Evolutionary conservation across 2,329 filamentous ascomycete species (phyloP).

Genomic region (Apiospora sp.): DNA sequence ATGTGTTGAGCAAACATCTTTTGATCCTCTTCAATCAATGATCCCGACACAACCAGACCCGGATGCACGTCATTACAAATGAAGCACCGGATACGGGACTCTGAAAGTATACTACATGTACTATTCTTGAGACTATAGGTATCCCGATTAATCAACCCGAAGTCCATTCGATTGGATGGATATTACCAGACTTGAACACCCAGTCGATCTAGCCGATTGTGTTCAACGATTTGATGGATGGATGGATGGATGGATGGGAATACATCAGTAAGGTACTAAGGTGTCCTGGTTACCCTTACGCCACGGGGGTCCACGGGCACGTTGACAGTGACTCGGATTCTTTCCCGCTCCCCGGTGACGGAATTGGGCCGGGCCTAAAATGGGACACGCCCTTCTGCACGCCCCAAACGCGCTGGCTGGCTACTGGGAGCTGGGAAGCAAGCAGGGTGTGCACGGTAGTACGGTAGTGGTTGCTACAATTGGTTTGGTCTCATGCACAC

Average conservation of each 20-base stretch:
- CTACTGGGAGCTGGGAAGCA: neutral
- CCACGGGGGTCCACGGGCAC: neutral
- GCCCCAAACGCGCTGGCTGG: slow-evolving; percentile 11
- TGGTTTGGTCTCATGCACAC: slow-evolving; percentile 1
- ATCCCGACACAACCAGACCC: too few species aligned
- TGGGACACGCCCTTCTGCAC: slow-evolving; percentile 1
- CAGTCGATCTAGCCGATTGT: neutral
- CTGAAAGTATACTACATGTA: neutral
- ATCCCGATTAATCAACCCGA: neutral
- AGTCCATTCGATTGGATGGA: neutral
- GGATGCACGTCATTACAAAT: neutral
- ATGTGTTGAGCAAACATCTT: neutral
- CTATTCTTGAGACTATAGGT: neutral
- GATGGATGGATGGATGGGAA: neutral
- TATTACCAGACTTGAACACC: neutral
- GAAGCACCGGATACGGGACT: neutral
- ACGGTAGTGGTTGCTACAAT: slow-evolving; percentile 1
- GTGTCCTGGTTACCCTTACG: neutral
- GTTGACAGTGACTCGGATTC: slow-evolving; percentile 10
- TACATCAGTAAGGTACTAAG: neutral
- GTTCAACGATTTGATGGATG: neutral
- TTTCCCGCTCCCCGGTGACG: slow-evolving; percentile 14
- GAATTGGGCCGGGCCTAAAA: neutral
- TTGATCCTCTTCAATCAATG: neutral
- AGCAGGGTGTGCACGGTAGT: slow-evolving; percentile 3